Conservation (phyloP, 116 monocot species). For the Zostera marina region DNA sequence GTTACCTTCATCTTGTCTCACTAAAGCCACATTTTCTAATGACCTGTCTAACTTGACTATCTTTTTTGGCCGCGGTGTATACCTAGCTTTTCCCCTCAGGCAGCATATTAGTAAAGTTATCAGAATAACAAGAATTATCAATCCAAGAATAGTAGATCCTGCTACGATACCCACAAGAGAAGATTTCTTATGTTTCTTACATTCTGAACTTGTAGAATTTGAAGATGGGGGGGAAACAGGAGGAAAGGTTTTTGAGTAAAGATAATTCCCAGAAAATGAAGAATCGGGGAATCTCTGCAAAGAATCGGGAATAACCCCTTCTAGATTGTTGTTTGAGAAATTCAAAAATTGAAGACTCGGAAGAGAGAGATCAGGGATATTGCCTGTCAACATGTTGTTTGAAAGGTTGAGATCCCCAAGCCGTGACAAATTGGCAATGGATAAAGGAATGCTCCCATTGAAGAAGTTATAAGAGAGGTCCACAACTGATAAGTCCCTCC, state of each 20-base stretch:
- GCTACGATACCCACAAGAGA: conserved; percentile 10
- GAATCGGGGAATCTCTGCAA: conserved; percentile 23
- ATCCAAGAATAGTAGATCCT: conserved; percentile 7
- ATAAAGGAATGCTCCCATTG: conserved; percentile 45
- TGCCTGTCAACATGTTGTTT: conserved; percentile 64
- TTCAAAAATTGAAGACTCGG: conserved; percentile 45
- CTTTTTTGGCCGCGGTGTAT: conserved; percentile 1
- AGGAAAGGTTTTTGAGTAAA: neutral
- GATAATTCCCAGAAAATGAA: conserved; percentile 40
- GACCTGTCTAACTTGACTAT: conserved; percentile 1
- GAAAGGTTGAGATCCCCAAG: conserved; percentile 45
- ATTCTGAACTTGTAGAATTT: neutral
- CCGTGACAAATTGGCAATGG: conserved; percentile 37
- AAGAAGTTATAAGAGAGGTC: conserved; percentile 53
- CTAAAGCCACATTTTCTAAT: conserved; percentile 7
- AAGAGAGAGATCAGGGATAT: conserved; percentile 43
- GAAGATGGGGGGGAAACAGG: neutral
- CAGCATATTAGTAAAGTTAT: conserved; percentile 5
- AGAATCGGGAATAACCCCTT: conserved; percentile 36
- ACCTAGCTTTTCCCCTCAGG: neutral
- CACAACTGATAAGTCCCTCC: conserved; percentile 19
- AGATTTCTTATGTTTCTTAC: conserved; percentile 6
- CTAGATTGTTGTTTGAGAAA: conserved; percentile 44
- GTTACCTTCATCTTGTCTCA: conserved; percentile 33
- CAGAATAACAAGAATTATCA: neutral